These are phyloP conservation scores for Arabis hirsuta DNA, from an alignment of 345 rosid species.

Conservation along the genomic window DNA sequence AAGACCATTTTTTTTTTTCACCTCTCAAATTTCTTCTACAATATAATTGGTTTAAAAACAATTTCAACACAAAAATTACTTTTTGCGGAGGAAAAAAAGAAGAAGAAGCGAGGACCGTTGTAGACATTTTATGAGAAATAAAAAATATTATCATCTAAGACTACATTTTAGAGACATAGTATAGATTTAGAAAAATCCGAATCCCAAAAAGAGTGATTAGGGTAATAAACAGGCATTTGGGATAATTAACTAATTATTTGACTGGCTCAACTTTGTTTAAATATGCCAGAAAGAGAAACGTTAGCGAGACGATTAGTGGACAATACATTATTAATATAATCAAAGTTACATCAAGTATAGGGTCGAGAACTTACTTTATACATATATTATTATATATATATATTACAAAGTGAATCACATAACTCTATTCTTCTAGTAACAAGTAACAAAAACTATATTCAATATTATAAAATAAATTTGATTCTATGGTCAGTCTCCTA, in stretches of 20 bases:
- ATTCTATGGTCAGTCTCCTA: not conserved
- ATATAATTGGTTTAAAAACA: too few species aligned
- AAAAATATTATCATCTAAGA: constrained; percentile 7
- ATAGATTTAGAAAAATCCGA: not conserved
- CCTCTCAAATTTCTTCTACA: too few species aligned
- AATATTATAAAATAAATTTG: not conserved
- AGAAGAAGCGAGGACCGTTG: not conserved
- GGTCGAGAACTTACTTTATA: constrained; percentile 12
- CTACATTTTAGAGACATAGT: constrained; percentile 25
- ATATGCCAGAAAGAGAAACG: constrained; percentile 14
- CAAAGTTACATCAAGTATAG: constrained; percentile 4
- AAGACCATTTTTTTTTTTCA: too few species aligned
- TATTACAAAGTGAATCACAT: constrained; percentile 2
- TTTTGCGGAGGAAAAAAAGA: too few species aligned
- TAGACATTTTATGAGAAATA: not conserved
- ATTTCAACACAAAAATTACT: too few species aligned
- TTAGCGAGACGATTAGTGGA: constrained; percentile 23
- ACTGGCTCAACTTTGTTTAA: constrained; percentile 11
- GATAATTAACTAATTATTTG: not conserved
- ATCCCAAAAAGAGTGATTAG: constrained; percentile 15
- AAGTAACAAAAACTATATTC: not conserved
- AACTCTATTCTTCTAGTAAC: not conserved
- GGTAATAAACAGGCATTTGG: constrained; percentile 5
- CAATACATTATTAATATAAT: constrained; percentile 11
- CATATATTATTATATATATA: not conserved